Evolutionary conservation across 148 eudicot species (phyloP).

Genomic region (Spergularia marina): DNA sequence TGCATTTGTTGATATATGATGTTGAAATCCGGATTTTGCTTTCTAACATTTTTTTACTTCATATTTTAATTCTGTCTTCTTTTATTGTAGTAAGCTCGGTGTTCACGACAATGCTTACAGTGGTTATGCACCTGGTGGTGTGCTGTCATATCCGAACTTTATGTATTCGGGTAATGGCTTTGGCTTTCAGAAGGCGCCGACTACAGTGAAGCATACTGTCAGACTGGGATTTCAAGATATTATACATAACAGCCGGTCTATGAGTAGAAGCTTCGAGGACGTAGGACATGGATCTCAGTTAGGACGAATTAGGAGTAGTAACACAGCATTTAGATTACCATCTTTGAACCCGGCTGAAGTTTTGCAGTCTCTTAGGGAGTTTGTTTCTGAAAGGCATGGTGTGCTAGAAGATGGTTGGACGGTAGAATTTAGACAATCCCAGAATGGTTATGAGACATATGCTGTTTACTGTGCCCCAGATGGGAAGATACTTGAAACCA

Average conservation of each 20-base stretch:
- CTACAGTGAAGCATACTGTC: conserved; percentile 23
- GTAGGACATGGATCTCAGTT: conserved; percentile 31
- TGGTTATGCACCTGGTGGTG: conserved; percentile 20
- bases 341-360: conserved; percentile 34
- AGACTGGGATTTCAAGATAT: conserved; percentile 38
- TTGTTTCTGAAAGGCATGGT: conserved; percentile 43
- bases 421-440: conserved; percentile 40
- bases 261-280: conserved; percentile 35
- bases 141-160: conserved; percentile 30
- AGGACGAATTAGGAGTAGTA: conserved; percentile 42
- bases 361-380: conserved; percentile 51
- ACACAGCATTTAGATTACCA: conserved; percentile 27
- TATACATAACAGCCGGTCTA: conserved; percentile 17
- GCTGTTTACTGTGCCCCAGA: conserved; percentile 56
- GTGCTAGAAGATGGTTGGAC: conserved; percentile 49
- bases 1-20: background rate
- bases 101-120: conserved; percentile 30
- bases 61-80: conserved; percentile 5
- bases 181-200: conserved; percentile 36
- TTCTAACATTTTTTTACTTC: conserved; percentile 4
- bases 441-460: conserved; percentile 32
- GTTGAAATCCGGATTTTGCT: background rate
- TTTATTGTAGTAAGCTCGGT: conserved; percentile 31
- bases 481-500: conserved; percentile 43
- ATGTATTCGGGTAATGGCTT: conserved; percentile 29